Conservation (phyloP, 2,329 filamentous ascomycete species). For the Rhinocladiella similis region DNA sequence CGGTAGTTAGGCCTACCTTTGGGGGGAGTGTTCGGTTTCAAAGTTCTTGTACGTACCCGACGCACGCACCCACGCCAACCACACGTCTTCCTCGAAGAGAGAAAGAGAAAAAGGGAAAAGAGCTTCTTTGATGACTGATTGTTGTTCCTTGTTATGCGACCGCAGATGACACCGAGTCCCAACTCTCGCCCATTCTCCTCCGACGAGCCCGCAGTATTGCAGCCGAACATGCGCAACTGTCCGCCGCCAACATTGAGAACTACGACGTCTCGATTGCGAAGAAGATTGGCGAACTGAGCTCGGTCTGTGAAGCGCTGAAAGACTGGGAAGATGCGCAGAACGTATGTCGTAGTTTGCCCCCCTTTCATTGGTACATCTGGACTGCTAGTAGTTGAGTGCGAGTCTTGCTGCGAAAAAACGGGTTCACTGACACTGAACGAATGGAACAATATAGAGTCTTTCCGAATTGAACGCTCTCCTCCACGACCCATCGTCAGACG, state of each 20-base stretch:
- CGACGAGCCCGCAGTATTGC: slow-evolving; percentile 56
- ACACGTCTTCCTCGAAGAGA: background rate
- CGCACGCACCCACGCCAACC: too few species aligned
- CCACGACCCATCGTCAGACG: slow-evolving; percentile 62
- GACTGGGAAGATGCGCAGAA: slow-evolving; percentile 61
- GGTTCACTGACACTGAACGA: slow-evolving; percentile 14
- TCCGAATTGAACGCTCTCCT: slow-evolving; percentile 75
- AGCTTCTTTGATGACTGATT: too few species aligned
- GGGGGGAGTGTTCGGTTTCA: slow-evolving; percentile 31
- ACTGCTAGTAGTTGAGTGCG: too few species aligned
- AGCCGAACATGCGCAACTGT: slow-evolving; percentile 56
- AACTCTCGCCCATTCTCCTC: slow-evolving; percentile 53
- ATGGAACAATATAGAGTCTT: too few species aligned
- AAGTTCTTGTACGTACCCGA: slow-evolving; percentile 23
- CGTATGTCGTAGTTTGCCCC: slow-evolving; percentile 35
- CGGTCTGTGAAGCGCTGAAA: slow-evolving; percentile 53
- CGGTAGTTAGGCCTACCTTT: slow-evolving; percentile 30
- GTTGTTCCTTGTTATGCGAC: slow-evolving; percentile 19
- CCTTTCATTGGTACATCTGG: background rate
- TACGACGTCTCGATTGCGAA: slow-evolving; percentile 60
- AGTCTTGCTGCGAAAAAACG: too few species aligned
- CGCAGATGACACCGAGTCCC: slow-evolving; percentile 15
- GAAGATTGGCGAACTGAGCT: slow-evolving; percentile 54
- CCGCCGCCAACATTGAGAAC: slow-evolving; percentile 51
- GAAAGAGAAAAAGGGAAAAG: too few species aligned